Evolutionary conservation across 495 filamentous ascomycete species (phyloP).

Genomic region (Paragyromitra xinjiangensis): DNA sequence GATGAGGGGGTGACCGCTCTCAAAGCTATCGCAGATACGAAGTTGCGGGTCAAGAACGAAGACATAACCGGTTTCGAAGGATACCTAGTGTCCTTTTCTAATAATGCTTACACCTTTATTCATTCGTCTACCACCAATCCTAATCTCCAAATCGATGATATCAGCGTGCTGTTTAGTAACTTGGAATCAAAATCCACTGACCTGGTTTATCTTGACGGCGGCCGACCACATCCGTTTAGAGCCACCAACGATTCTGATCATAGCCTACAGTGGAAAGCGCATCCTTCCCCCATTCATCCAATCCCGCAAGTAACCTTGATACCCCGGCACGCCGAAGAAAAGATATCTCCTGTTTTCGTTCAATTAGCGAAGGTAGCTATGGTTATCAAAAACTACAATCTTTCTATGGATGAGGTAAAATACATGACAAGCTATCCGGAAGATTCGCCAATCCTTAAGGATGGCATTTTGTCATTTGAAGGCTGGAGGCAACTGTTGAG

Average conservation of each 20-base stretch:
- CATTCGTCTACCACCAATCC: neutral
- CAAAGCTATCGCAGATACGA: neutral
- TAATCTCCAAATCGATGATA: neutral
- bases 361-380: conserved; percentile 30
- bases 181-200: neutral
- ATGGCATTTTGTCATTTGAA: conserved; percentile 12
- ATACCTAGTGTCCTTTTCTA: neutral
- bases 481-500: conserved; percentile 38
- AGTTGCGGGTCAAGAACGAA: neutral
- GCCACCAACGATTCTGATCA: neutral
- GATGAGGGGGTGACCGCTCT: neutral
- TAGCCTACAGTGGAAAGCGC: conserved; percentile 34
- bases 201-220: conserved; percentile 2
- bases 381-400: conserved; percentile 40
- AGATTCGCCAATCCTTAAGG: conserved; percentile 11
- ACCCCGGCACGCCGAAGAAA: neutral
- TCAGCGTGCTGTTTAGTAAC: neutral
- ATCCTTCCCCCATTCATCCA: conserved; percentile 8
- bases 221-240: neutral
- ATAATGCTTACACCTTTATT: conserved; percentile 10
- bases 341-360: conserved; percentile 17
- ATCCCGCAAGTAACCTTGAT: conserved; percentile 12
- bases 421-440: conserved; percentile 28
- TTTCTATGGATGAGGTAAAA: conserved; percentile 36
- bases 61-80: conserved; percentile 4